These are phyloP conservation scores for Metschnikowia vanudenii DNA, from an alignment of 805 yeast species.

Conservation along the genomic window DNA sequence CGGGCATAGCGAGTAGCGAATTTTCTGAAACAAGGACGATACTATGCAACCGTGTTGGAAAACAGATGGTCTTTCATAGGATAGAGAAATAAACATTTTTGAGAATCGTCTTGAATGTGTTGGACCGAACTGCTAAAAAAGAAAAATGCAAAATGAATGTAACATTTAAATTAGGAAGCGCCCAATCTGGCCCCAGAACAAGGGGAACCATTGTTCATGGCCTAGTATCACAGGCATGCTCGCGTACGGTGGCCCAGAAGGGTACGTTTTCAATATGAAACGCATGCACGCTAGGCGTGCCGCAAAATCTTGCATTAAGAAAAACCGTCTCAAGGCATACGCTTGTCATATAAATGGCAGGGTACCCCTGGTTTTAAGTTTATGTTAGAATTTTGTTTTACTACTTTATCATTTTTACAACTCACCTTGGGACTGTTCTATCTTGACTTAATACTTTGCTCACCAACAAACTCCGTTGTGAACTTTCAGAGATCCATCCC, in stretches of 20 bases:
- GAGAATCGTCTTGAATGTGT: too few relatives aligned
- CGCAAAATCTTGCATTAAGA: background rate
- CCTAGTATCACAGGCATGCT: constrained; percentile 2
- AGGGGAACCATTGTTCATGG: background rate
- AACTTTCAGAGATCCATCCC: background rate
- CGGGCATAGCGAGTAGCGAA: background rate
- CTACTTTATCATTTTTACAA: background rate
- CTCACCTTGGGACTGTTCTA: constrained; percentile 3
- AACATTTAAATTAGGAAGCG: too few relatives aligned
- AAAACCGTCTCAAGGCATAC: background rate
- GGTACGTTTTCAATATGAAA: constrained; percentile 4
- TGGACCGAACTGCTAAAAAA: too few relatives aligned
- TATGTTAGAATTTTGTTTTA: background rate
- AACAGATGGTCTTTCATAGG: too few relatives aligned
- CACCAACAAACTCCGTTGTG: background rate
- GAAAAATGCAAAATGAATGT: background rate
- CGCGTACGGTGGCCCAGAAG: constrained; percentile 5
- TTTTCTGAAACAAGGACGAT: background rate
- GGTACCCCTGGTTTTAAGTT: too few relatives aligned
- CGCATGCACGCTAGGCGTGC: constrained; percentile 5
- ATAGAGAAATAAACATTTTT: too few relatives aligned
- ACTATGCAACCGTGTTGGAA: too few relatives aligned
- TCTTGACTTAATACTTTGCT: too few relatives aligned
- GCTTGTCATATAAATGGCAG: background rate
- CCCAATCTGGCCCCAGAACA: background rate